phyloP scores from a whole-genome alignment of 1,284 basidiomycete genomes.

The Moniliophthora roreri region DNA sequence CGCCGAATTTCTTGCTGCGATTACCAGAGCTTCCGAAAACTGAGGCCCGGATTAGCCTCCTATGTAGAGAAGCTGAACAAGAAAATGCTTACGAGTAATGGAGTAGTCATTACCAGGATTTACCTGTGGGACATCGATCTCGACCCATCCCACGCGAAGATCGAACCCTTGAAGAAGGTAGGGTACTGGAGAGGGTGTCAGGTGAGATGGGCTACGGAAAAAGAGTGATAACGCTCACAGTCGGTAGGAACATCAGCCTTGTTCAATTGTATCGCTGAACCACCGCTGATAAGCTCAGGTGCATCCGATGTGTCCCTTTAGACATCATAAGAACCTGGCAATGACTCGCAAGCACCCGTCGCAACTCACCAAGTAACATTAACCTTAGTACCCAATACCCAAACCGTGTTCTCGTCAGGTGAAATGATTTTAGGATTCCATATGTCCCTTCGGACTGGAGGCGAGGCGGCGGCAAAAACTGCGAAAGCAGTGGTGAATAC shows the following conservation, averaged over 20 bases:
- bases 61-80: too few species aligned
- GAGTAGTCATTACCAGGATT: neutral
- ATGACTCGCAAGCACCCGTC: too few species aligned
- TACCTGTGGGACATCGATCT: neutral
- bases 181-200: constrained; percentile 13
- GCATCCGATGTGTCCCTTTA: constrained; percentile 2
- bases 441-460: neutral
- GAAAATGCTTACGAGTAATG: neutral
- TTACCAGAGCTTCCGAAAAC: constrained; percentile 1
- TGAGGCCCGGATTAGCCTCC: neutral
- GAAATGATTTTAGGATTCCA: neutral
- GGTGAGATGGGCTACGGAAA: neutral
- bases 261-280: neutral
- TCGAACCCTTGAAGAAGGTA: constrained; percentile 5
- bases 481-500: neutral
- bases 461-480: neutral
- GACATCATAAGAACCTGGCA: neutral
- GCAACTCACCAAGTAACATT: constrained; percentile 6
- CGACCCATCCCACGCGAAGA: neutral
- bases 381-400: neutral
- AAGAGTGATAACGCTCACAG: neutral
- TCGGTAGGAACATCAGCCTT: neutral
- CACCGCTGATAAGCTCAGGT: neutral
- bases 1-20: constrained; percentile 5
- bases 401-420: neutral